phyloP scores from a whole-genome alignment of 2,329 filamentous ascomycete species.

The Curvularia sp. region DNA sequence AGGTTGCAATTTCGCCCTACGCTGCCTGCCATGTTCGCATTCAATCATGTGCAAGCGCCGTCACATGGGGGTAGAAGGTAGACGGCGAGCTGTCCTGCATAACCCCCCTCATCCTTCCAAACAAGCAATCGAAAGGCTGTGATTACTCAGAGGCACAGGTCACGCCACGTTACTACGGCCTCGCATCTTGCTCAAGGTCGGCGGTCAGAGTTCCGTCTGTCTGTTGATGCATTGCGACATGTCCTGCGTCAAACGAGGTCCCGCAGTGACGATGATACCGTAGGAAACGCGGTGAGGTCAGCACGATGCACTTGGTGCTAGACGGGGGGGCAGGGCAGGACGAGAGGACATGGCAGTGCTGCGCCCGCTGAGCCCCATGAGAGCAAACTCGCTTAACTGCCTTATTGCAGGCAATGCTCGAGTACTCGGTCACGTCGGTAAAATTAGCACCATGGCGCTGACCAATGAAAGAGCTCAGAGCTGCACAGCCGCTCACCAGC shows the following conservation, averaged over 20 bases:
- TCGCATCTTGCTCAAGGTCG: slow-evolving; percentile 10
- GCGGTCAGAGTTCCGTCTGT: slow-evolving; percentile 31
- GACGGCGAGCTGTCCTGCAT: slow-evolving; percentile 8
- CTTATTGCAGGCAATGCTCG: slow-evolving; percentile 34
- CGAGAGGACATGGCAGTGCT: slow-evolving; percentile 14
- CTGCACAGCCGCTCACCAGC: slow-evolving; percentile 40
- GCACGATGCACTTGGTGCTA: slow-evolving; percentile 25
- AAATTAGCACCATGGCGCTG: slow-evolving; percentile 19
- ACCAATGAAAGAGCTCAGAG: slow-evolving; percentile 24
- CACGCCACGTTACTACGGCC: slow-evolving; percentile 12
- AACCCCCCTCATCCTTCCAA: neutral
- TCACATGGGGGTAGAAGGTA: slow-evolving; percentile 7
- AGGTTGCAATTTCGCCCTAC: neutral
- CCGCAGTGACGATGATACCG: slow-evolving; percentile 18
- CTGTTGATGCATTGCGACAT: slow-evolving; percentile 21
- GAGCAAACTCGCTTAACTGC: slow-evolving; percentile 22
- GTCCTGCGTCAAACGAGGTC: slow-evolving; percentile 13
- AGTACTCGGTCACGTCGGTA: slow-evolving; percentile 26
- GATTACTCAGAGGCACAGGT: slow-evolving; percentile 14
- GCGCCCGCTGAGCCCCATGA: slow-evolving; percentile 27
- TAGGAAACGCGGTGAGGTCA: slow-evolving; percentile 39
- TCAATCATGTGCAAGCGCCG: slow-evolving; percentile 12
- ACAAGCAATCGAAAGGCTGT: slow-evolving; percentile 7
- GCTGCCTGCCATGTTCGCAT: slow-evolving; percentile 9
- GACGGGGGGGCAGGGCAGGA: slow-evolving; percentile 1